Evolutionary conservation across 2,329 filamentous ascomycete species (phyloP).

Genomic region (Incumbomyces delicatus): DNA sequence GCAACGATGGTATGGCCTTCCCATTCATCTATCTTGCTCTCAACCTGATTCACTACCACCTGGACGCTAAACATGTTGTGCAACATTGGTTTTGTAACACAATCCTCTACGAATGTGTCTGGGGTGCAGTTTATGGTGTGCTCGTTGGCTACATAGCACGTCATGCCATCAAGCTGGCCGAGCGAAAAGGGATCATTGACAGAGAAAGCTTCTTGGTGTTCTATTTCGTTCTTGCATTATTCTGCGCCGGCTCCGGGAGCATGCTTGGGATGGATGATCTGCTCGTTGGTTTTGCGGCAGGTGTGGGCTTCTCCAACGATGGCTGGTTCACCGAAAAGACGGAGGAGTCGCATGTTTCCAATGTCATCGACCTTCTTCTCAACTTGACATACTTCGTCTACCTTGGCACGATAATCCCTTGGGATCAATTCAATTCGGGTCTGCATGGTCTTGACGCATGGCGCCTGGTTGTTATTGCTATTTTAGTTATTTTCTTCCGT

Average conservation of each 20-base stretch:
- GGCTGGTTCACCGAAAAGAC: conserved; percentile 98
- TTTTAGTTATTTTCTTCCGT: conserved; percentile 90
- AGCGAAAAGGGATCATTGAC: conserved; percentile 78
- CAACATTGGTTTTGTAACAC: conserved; percentile 84
- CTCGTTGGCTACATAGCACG: conserved; percentile 78
- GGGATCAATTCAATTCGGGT: conserved; percentile 76
- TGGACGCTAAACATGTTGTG: conserved; percentile 57
- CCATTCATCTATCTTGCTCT: conserved; percentile 90
- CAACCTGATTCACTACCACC: conserved; percentile 77
- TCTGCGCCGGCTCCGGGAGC: conserved; percentile 88
- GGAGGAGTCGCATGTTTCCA: conserved; percentile 95
- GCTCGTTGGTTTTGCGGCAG: conserved; percentile 85
- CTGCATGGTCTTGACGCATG: conserved; percentile 70
- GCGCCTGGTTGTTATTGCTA: conserved; percentile 84
- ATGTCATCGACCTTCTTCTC: conserved; percentile 94
- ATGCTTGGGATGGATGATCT: conserved; percentile 87
- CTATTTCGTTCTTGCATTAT: conserved; percentile 93
- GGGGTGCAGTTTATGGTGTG: conserved; percentile 84
- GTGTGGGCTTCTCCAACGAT: conserved; percentile 98
- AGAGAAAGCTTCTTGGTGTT: conserved; percentile 96
- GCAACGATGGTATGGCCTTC: conserved; percentile 99
- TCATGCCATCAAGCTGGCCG: conserved; percentile 79
- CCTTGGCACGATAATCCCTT: conserved; percentile 92
- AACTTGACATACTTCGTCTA: conserved; percentile 98
- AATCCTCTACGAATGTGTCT: conserved; percentile 89